Conservation (phyloP, 2,329 filamentous ascomycete genomes). For the Hymenoscyphus fructigenus region DNA sequence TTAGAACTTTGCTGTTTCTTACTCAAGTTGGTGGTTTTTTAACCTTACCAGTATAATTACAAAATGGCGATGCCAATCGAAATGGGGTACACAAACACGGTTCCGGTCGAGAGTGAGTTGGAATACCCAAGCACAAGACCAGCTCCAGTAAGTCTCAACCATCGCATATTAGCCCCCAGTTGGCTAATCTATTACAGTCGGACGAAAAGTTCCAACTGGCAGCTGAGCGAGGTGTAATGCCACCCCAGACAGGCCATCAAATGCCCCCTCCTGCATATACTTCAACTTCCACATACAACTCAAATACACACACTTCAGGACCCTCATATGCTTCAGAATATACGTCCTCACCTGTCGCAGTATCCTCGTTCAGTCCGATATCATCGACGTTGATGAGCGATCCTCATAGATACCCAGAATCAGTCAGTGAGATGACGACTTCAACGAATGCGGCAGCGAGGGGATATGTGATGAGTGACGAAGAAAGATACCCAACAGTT, state of each 20-base stretch:
- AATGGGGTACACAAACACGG: not conserved
- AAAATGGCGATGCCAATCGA: not conserved
- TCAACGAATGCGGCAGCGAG: not conserved
- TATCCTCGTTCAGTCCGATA: not conserved
- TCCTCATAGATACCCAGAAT: not conserved
- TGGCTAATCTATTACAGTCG: not conserved
- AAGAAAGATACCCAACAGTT: constrained; percentile 15
- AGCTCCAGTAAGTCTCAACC: not conserved
- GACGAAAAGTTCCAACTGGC: not conserved
- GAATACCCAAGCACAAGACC: not conserved
- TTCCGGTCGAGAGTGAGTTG: not conserved
- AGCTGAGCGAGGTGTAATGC: not conserved
- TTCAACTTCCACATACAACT: no score
- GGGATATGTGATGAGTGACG: constrained; percentile 16
- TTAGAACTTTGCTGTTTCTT: not conserved
- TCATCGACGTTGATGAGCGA: not conserved
- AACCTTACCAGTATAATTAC: not conserved
- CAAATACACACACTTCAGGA: no score
- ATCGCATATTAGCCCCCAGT: not conserved
- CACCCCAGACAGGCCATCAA: not conserved
- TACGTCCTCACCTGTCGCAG: not conserved
- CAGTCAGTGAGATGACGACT: not conserved
- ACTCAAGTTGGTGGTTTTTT: not conserved
- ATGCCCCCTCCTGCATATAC: not conserved
- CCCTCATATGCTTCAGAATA: not conserved